Conservation (phyloP, 192 early-diverging fungal genomes). For the Rhizophagus prolifer region DNA sequence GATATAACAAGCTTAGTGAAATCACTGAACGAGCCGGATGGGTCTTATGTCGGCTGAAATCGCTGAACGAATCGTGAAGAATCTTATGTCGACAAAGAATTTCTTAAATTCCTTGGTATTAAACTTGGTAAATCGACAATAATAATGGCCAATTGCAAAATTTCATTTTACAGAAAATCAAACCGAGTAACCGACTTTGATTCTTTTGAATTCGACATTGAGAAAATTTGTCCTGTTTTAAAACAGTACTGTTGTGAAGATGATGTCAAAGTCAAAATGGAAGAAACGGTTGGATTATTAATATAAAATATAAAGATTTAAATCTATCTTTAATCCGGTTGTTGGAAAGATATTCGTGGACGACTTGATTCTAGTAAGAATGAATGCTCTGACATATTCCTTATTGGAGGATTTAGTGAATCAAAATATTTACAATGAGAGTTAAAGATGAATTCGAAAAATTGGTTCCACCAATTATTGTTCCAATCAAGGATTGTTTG, state of each 20-base stretch:
- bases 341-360: slow-evolving; percentile 41
- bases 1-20: too few relatives aligned
- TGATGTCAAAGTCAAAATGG: not conserved
- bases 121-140: not conserved
- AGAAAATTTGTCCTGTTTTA: not conserved
- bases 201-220: too few relatives aligned
- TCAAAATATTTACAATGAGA: slow-evolving; percentile 42
- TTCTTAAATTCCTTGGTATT: not conserved
- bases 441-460: slow-evolving; percentile 36
- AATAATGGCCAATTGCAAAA: too few relatives aligned
- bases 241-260: too few relatives aligned
- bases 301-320: not conserved
- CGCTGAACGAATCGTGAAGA: too few relatives aligned
- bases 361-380: slow-evolving; percentile 39
- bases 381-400: slow-evolving; percentile 42
- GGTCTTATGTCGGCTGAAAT: too few relatives aligned
- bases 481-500: too few relatives aligned
- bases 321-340: slow-evolving; percentile 52
- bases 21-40: slow-evolving; percentile 44
- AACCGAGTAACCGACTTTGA: too few relatives aligned
- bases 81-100: slow-evolving; percentile 43
- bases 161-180: too few relatives aligned
- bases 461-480: slow-evolving; percentile 33
- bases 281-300: too few relatives aligned
- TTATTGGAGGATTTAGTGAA: slow-evolving; percentile 56